phyloP scores from a whole-genome alignment of 495 filamentous ascomycete genomes.

The Tuber melanosporum region DNA sequence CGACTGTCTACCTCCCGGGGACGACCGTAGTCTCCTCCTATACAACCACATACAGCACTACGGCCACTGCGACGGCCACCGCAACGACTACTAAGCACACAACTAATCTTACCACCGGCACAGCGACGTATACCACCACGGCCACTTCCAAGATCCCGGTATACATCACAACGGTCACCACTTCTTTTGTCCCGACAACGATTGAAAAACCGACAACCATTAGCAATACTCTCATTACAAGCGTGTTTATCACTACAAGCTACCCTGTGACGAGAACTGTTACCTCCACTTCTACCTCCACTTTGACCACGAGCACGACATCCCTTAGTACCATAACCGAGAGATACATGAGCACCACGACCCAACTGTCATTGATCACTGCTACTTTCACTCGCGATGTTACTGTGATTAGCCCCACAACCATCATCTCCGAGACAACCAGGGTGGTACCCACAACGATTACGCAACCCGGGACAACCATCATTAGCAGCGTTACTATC shows the following conservation, averaged over 20 bases:
- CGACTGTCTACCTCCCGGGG: slow-evolving; percentile 21
- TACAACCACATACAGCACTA: slow-evolving; percentile 18
- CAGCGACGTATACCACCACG: slow-evolving; percentile 19
- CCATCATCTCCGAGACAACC: slow-evolving; percentile 6
- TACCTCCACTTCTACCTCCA: not conserved
- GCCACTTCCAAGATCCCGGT: not conserved
- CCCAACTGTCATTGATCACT: not conserved
- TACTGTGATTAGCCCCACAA: not conserved
- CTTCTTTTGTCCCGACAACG: slow-evolving; percentile 22
- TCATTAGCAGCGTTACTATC: slow-evolving; percentile 6
- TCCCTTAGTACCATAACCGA: not conserved
- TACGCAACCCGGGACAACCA: slow-evolving; percentile 1
- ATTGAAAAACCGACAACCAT: slow-evolving; percentile 15
- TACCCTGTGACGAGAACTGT: slow-evolving; percentile 12
- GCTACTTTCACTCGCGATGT: slow-evolving; percentile 1
- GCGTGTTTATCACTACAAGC: slow-evolving; percentile 22
- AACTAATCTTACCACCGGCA: slow-evolving; percentile 8
- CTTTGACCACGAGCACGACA: not conserved
- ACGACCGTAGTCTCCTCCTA: slow-evolving; percentile 20
- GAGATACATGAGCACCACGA: slow-evolving; percentile 1
- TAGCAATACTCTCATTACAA: slow-evolving; percentile 15
- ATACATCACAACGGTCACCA: slow-evolving; percentile 9
- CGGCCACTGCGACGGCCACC: slow-evolving; percentile 10
- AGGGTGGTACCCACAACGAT: slow-evolving; percentile 9
- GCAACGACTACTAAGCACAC: not conserved